Conservation (phyloP, 2,329 filamentous ascomycete genomes). For the Didymella arachidicola region DNA sequence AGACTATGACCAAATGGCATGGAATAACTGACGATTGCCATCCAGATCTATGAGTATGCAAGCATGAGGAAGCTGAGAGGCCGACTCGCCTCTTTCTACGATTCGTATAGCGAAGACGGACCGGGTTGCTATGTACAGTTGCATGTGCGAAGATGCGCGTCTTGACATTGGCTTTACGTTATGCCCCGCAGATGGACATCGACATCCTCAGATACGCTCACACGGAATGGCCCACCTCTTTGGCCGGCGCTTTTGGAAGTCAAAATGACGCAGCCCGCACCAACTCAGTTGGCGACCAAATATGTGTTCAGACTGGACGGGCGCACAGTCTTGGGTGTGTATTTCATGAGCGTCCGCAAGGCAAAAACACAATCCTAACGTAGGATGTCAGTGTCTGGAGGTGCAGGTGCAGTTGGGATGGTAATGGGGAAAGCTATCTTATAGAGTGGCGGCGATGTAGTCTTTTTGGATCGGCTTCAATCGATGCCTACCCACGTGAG, state of each 20-base stretch:
- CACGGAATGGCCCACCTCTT: background rate
- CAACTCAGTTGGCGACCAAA: constrained; percentile 26
- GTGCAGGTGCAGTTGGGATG: constrained; percentile 37
- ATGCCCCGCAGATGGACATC: background rate
- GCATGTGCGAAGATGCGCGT: background rate
- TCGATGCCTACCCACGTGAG: background rate
- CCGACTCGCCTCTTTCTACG: background rate
- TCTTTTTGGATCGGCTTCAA: constrained; percentile 29
- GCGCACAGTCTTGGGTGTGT: constrained; percentile 33
- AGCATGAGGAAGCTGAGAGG: background rate
- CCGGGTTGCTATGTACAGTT: background rate
- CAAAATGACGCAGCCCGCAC: constrained; percentile 29
- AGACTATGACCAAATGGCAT: background rate
- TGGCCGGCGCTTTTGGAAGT: background rate
- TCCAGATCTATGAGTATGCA: background rate
- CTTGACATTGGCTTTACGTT: background rate
- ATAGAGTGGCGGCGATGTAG: constrained; percentile 39
- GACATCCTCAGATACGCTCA: background rate
- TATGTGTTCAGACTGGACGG: constrained; percentile 36
- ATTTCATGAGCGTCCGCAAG: background rate
- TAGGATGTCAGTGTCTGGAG: constrained; percentile 34
- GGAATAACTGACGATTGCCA: background rate
- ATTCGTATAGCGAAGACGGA: background rate
- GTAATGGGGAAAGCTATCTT: constrained; percentile 34
- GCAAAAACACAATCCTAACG: constrained; percentile 2